Evolutionary conservation across 1,284 basidiomycete genomes (phyloP).

Genomic region (Ceratobasidium sp.): DNA sequence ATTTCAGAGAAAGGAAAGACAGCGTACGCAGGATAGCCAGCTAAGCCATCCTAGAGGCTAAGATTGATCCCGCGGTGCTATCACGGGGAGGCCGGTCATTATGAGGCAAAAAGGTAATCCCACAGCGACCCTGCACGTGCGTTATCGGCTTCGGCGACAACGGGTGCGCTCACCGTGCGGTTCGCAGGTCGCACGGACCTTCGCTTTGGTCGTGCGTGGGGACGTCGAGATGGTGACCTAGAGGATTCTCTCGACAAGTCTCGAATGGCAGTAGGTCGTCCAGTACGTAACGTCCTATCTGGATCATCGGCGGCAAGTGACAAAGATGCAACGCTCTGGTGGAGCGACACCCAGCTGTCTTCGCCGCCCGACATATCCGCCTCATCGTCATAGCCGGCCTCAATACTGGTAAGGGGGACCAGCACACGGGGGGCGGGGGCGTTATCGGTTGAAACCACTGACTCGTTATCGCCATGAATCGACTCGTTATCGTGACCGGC

Average conservation of each 20-base stretch:
- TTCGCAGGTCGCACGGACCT: conserved; percentile 21
- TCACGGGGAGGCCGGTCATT: no score
- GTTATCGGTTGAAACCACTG: conserved; percentile 7
- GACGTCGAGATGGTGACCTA: conserved; percentile 42
- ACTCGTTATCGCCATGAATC: conserved; percentile 29
- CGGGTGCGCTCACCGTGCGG: conserved; percentile 20
- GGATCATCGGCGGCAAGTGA: conserved; percentile 26
- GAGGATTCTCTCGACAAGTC: conserved; percentile 41
- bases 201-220: conserved; percentile 37
- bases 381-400: conserved; percentile 36
- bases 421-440: conserved; percentile 20
- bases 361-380: conserved; percentile 37
- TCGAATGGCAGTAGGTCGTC: conserved; percentile 32
- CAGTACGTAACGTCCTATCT: conserved; percentile 27
- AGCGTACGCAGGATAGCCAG: no score
- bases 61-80: no score
- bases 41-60: no score
- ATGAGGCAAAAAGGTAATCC: conserved; percentile 44
- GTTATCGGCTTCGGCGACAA: neutral
- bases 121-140: conserved; percentile 34
- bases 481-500: conserved; percentile 37
- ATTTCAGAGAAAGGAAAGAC: no score
- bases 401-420: conserved; percentile 11
- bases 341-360: conserved; percentile 34
- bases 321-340: conserved; percentile 42